Conservation (phyloP, 164 flowering plant genomes). For the Dillenia suffruticosa region DNA sequence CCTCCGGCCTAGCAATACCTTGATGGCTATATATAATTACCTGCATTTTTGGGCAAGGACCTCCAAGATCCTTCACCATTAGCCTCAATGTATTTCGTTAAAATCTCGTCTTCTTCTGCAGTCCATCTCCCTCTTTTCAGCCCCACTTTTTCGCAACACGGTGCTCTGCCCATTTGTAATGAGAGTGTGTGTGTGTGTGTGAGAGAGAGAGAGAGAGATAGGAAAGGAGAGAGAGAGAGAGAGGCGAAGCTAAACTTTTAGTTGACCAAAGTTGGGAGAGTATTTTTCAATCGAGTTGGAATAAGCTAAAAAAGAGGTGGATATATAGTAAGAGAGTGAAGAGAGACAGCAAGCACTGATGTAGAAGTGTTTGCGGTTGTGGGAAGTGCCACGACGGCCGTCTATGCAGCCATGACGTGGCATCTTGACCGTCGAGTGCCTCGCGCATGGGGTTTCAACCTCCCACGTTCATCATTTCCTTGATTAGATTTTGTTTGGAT, state of each 20-base stretch:
- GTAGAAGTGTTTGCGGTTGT: conserved; percentile 18
- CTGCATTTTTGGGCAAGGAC: conserved; percentile 90
- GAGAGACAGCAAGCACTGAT: neutral
- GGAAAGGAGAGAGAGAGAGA: no score
- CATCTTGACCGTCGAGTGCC: conserved; percentile 35
- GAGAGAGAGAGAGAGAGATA: no score
- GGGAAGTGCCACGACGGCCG: conserved; percentile 35
- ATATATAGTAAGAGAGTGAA: neutral
- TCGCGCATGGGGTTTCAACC: conserved; percentile 26
- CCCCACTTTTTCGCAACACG: conserved; percentile 91
- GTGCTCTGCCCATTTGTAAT: conserved; percentile 75
- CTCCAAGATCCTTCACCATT: conserved; percentile 96
- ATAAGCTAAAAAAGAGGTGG: no score
- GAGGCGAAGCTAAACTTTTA: no score
- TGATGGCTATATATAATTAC: conserved; percentile 16
- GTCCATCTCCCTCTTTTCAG: conserved; percentile 90
- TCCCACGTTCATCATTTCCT: conserved; percentile 37
- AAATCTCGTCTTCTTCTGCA: conserved; percentile 68
- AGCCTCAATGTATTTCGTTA: conserved; percentile 58
- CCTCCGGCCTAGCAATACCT: no score
- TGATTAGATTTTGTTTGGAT: neutral
- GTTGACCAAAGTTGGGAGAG: no score
- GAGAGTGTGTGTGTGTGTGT: no score
- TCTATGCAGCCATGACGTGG: conserved; percentile 34
- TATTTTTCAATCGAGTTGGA: no score